Conservation (phyloP, 257 asterid species). For the Solanum medicagineum region DNA sequence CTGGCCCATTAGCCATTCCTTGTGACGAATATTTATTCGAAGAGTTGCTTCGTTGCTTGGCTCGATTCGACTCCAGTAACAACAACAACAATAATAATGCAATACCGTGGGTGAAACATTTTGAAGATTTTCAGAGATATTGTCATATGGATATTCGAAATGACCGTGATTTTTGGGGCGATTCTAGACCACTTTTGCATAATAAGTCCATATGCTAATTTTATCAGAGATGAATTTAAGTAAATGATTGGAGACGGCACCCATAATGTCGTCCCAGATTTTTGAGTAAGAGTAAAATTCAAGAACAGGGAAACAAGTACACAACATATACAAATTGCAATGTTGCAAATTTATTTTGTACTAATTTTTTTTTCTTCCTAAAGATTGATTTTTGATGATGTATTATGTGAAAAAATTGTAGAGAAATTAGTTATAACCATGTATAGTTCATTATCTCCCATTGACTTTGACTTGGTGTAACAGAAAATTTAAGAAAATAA, state of each 20-base stretch:
- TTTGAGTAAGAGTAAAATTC: neutral
- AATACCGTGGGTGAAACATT: conserved; percentile 1
- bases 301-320: neutral
- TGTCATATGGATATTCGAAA: conserved; percentile 15
- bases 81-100: neutral
- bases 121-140: conserved; percentile 21
- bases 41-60: conserved; percentile 24
- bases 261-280: neutral
- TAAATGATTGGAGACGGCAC: neutral
- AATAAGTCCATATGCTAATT: neutral
- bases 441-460: neutral
- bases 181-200: conserved; percentile 22
- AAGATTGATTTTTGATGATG: neutral
- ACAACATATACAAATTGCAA: neutral
- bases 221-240: neutral
- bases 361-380: neutral
- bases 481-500: too few relatives aligned
- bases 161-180: conserved; percentile 12
- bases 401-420: neutral
- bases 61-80: conserved; percentile 9
- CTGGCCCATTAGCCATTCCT: conserved; percentile 46
- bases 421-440: neutral
- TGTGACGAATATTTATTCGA: conserved; percentile 42
- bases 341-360: neutral
- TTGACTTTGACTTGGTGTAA: too few relatives aligned